A percentile compares a stretch with the other conserved stretches of the same genome.
These are phyloP conservation scores for Phytophthora rubi DNA, from an alignment of 352 stramenopile species.

Conservation along the genomic window DNA sequence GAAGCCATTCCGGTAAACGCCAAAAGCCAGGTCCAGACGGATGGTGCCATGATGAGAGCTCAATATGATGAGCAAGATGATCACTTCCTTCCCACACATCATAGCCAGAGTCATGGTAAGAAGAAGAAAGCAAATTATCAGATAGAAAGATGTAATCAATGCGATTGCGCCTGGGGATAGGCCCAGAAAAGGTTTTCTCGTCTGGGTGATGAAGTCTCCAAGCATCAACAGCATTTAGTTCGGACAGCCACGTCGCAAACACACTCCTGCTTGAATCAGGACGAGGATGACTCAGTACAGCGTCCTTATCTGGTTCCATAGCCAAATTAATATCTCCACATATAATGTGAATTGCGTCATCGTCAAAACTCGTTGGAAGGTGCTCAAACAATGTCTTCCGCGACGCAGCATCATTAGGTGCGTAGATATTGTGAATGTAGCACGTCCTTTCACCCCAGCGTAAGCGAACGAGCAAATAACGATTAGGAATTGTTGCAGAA, in stretches of 20 bases:
- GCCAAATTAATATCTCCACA: slow-evolving; percentile 14
- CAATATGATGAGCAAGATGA: slow-evolving; percentile 13
- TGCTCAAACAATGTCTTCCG: slow-evolving; percentile 1
- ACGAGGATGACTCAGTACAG: background rate
- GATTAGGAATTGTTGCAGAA: no score
- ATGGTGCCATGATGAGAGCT: slow-evolving; percentile 18
- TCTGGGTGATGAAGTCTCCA: slow-evolving; percentile 20
- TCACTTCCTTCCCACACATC: slow-evolving; percentile 9
- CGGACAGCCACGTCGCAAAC: background rate
- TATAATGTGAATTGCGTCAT: slow-evolving; percentile 4
- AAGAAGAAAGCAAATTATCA: background rate
- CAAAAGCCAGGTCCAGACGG: slow-evolving; percentile 8
- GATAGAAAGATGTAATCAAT: slow-evolving; percentile 18
- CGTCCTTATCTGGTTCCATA: background rate
- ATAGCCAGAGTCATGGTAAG: slow-evolving; percentile 13
- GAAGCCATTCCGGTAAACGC: slow-evolving; percentile 12
- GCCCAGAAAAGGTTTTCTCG: background rate
- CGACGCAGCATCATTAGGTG: slow-evolving; percentile 9
- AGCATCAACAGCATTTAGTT: slow-evolving; percentile 3
- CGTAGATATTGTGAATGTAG: slow-evolving; percentile 18
- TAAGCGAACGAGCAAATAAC: no score
- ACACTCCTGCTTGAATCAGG: background rate
- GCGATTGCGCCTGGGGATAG: background rate
- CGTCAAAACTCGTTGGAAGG: slow-evolving; percentile 1
- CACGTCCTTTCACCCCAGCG: background rate